Base-by-base conservation (phyloP, 1,139 yeast species). In the Debaryomyces sp. region DNA sequence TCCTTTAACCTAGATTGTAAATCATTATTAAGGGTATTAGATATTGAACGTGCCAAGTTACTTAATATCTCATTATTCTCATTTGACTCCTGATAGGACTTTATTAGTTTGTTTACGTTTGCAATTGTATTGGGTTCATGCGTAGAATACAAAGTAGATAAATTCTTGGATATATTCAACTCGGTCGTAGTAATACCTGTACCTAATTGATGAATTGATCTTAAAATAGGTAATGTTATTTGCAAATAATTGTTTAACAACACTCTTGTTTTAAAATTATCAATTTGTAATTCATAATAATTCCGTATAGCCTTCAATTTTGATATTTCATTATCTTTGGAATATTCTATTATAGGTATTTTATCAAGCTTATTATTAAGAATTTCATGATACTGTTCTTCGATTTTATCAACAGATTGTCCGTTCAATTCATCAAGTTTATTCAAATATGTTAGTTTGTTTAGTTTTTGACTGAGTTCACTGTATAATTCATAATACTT, bases 191-290 rank as follows among this genome's bases (percentile, higher is more conserved):
- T 67, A 40, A 67, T 51, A 37, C 67, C 61, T 21, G 55, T 44
- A 44, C 64, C 58, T 6, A 64, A 57, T 40, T 68, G 71, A 51
- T 72, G 73, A 4, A 71, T 63, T 1, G 75, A 59, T 45, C 71
- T 58, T 34, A 72, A 58, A 18, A 69, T 63, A 2, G 77, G 77
- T 4, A 63, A 52, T 1, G 67, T 59, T 40, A 58, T 54, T 38
- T 67, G 65, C 27, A 72, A 52, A 44, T 62, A 65, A 10, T 56
- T 57, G 39, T 59, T 62, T 41, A 70, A 54, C 34, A 73, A 53
- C 4, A 56, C 44, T 8, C 60, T 57, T 3, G 69, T 62, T 50
- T 70, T 71, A 44, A 70, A 54, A 18, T 46, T 52, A 4, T 56
- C 49, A 48, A 58, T 62, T 33, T 67, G 72, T 7, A 51, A 38